A percentile compares a stretch with the other conserved stretches of the same genome.
phyloP scores from a whole-genome alignment of 345 rosid genomes.

The Rhodomyrtus tomentosa region DNA sequence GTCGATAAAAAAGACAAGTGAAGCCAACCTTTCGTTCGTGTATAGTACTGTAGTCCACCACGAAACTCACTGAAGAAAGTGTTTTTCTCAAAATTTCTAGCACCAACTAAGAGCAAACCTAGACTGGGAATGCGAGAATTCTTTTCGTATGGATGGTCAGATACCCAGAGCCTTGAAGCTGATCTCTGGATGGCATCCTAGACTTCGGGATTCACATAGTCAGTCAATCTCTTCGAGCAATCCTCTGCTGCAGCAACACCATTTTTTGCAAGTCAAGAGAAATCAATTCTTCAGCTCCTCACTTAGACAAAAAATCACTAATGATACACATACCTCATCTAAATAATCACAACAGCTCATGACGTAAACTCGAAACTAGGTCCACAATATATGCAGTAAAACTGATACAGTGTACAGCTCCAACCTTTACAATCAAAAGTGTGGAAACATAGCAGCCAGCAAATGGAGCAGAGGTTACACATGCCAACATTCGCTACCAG shows the following conservation, averaged over 20 bases:
- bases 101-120: constrained; percentile 16
- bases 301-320: no score
- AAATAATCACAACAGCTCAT: no score
- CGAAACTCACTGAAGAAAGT: constrained; percentile 9
- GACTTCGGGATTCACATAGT: constrained; percentile 16
- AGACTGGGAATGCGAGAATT: constrained; percentile 21
- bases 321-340: no score
- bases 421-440: no score
- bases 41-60: constrained; percentile 32
- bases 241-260: constrained; percentile 26
- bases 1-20: neutral
- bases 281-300: no score
- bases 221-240: constrained; percentile 17
- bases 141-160: constrained; percentile 20
- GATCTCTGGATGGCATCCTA: constrained; percentile 32
- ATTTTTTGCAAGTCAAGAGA: constrained; percentile 12
- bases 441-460: no score
- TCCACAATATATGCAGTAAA: no score
- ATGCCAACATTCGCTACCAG: no score
- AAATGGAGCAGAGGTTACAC: no score
- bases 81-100: constrained; percentile 9
- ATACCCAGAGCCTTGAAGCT: constrained; percentile 24
- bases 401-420: no score
- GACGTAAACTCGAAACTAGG: no score
- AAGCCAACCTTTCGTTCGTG: constrained; percentile 17